Percentiles rank a stretch among this genome's conserved stretches.
These are phyloP conservation scores for Cystofilobasidium macerans DNA, from an alignment of 768 basidiomycete genomes.

Conservation along the genomic window DNA sequence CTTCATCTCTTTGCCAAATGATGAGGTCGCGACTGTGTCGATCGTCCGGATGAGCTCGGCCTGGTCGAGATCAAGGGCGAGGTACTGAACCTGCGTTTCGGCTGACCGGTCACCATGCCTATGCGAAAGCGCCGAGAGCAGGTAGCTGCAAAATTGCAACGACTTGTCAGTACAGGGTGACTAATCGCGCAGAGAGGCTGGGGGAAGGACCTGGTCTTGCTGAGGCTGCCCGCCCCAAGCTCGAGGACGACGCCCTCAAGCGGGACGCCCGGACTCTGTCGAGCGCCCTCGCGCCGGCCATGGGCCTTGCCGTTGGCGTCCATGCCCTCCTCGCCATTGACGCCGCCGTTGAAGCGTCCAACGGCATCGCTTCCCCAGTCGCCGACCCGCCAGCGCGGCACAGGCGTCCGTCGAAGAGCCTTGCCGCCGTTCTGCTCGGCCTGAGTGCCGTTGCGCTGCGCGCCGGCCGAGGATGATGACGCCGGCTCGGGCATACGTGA, in stretches of 20 bases:
- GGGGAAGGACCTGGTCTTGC: conserved; percentile 18
- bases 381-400: conserved; percentile 30
- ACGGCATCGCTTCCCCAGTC: conserved; percentile 39
- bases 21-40: conserved; percentile 46
- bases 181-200: neutral
- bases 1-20: conserved; percentile 47
- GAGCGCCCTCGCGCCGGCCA: neutral
- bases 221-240: conserved; percentile 22
- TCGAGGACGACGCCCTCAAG: conserved; percentile 22
- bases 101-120: conserved; percentile 30
- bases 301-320: conserved; percentile 4
- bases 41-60: conserved; percentile 75
- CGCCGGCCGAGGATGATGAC: conserved; percentile 2
- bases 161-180: neutral
- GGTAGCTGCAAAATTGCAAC: conserved; percentile 45
- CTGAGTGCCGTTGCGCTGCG: conserved; percentile 27
- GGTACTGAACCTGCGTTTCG: conserved; percentile 52
- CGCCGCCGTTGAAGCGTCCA: conserved; percentile 44
- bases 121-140: conserved; percentile 50
- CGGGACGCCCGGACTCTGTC: neutral
- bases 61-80: conserved; percentile 85
- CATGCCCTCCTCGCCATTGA: conserved; percentile 39
- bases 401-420: conserved; percentile 21
- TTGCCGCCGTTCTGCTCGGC: neutral
- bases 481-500: conserved; percentile 22